Base-by-base conservation (phyloP, 345 rosid species). In the Pugionium cornutum region DNA sequence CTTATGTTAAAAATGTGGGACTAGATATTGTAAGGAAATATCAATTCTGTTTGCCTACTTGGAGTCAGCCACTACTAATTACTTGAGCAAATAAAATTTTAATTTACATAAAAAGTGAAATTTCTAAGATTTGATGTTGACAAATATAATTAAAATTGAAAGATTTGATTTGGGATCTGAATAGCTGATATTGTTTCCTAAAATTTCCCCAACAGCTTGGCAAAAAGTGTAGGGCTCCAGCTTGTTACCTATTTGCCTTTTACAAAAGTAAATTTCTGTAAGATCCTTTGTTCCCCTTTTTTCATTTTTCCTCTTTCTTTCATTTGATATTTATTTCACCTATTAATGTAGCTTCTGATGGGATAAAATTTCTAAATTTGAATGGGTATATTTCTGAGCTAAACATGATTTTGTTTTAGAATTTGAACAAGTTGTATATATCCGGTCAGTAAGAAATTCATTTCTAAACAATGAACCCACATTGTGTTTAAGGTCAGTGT, bases 151-250 rank as follows among this genome's bases (percentile, higher is more conserved):
- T 18, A 70, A 49, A 64, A 72, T 28, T 72, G 76, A 72, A 72
- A 72, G 76, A 64, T 72, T 65, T 64, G 76, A 65, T 72, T 58
- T 71, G 75, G 69, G 51, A 71, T 64, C 76, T 72, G 76, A 50
- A 33, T 55, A 70, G 57, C 70, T 65, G 76, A 56, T 58, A 41
- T 51, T 65, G 60, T 72, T 72, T 72, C 66, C 66, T 58, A 57
- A 49, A 72, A 58, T 65, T 64, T 65, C 70, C 76, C 76, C 76
- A 72, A 72, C 76, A 72, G 70, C 70, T 58, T 57, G 76, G 71
- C 76, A 73, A 72, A 72, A 72, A 72, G 76, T 58, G 59, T 57
- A 65, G 76, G 72, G 55, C 61, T 72, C 76, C 54, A 72, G 70
- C 66, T 58, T 72, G 66, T 64, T 72, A 64, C 61, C 65, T 72